Conservation (phyloP, 23 red algal genomes). For the Gracilaria caudata region DNA sequence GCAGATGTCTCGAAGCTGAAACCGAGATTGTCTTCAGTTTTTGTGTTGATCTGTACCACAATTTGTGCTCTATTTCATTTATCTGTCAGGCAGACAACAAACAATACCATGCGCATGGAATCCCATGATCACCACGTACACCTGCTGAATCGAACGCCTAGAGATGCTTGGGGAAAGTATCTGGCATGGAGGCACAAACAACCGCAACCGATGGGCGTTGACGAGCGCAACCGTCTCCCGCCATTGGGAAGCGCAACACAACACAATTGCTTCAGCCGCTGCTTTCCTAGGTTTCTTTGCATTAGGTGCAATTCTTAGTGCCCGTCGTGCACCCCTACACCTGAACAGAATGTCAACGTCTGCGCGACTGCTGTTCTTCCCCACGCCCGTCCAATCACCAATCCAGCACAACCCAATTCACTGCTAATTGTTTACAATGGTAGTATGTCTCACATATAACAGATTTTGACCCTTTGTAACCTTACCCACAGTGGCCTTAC, state of each 20-base stretch:
- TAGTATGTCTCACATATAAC: conserved; percentile 57
- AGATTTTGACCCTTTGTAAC: too few relatives aligned
- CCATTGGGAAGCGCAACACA: conserved; percentile 48
- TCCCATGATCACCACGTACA: too few relatives aligned
- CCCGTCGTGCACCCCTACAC: conserved; percentile 7
- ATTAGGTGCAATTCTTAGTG: conserved; percentile 43
- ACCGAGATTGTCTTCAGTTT: too few relatives aligned
- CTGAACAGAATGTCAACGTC: neutral
- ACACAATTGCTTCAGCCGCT: conserved; percentile 16
- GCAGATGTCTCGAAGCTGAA: too few relatives aligned
- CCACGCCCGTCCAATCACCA: neutral
- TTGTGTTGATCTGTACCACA: too few relatives aligned
- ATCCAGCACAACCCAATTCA: neutral
- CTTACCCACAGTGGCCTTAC: too few relatives aligned
- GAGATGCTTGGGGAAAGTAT: too few relatives aligned
- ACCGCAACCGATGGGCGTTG: neutral
- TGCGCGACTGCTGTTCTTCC: neutral
- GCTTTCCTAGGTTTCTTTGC: conserved; percentile 55
- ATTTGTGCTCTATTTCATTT: too few relatives aligned
- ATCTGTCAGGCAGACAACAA: too few relatives aligned
- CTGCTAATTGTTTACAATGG: conserved; percentile 40
- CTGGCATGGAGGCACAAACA: too few relatives aligned
- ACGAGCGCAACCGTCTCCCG: neutral
- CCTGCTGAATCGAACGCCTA: too few relatives aligned
- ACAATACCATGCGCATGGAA: too few relatives aligned